Percentiles rank a stretch among this genome's conserved stretches.
Evolutionary conservation across 2,329 filamentous ascomycete genomes (phyloP).

Genomic region (Xylariales sp.): DNA sequence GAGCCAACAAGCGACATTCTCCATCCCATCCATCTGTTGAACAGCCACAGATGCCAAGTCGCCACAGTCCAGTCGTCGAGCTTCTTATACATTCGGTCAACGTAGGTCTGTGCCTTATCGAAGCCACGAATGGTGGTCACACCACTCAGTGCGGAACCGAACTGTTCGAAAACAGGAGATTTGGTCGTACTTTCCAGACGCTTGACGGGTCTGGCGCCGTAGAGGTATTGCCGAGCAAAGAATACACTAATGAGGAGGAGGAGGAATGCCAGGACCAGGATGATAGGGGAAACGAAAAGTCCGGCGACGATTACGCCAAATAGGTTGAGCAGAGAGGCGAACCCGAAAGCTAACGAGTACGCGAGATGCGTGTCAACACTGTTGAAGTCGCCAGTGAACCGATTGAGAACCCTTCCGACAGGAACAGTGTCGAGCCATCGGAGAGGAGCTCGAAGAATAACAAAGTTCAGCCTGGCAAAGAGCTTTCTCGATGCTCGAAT

Average conservation of each 20-base stretch:
- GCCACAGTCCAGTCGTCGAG: constrained; percentile 65
- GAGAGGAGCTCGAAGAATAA: constrained; percentile 67
- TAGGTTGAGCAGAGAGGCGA: constrained; percentile 57
- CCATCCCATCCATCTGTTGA: constrained; percentile 74
- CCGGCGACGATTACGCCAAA: constrained; percentile 63
- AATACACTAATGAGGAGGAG: constrained; percentile 55
- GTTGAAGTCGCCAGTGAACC: constrained; percentile 74
- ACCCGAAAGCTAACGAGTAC: constrained; percentile 56
- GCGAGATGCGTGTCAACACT: constrained; percentile 65
- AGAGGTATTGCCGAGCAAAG: constrained; percentile 58
- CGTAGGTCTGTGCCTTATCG: constrained; percentile 61
- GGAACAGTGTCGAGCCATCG: constrained; percentile 78
- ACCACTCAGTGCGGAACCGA: constrained; percentile 66
- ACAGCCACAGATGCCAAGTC: constrained; percentile 64
- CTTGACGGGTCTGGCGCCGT: constrained; percentile 70
- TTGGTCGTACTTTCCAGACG: constrained; percentile 72
- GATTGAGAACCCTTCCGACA: constrained; percentile 69
- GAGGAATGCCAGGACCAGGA: constrained; percentile 56
- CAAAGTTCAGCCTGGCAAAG: constrained; percentile 62
- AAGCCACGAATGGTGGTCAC: constrained; percentile 74
- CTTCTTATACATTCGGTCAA: constrained; percentile 63
- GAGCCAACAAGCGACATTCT: constrained; percentile 67
- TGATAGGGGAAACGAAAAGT: constrained; percentile 61
- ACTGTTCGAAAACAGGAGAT: constrained; percentile 76
- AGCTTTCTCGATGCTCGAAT: constrained; percentile 64